A percentile compares a stretch with the other conserved stretches of the same genome.
phyloP scores from a whole-genome alignment of 2,329 filamentous ascomycete genomes.

The Dryadomyces quercivorus region DNA sequence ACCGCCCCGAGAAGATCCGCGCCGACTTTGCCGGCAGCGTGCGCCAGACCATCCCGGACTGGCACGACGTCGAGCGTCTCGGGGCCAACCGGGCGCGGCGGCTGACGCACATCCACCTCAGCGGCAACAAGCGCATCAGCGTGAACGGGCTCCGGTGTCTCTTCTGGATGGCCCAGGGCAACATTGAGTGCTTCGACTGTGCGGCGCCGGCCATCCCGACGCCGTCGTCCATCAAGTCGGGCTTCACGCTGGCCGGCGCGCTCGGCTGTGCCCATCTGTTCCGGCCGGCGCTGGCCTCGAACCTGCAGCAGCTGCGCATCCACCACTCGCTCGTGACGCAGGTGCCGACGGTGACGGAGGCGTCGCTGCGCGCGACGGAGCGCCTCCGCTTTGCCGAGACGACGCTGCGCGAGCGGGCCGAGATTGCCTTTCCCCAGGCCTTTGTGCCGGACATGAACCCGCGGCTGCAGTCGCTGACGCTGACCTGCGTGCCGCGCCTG shows the following conservation, averaged over 20 bases:
- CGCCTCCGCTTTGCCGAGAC: slow-evolving; percentile 32
- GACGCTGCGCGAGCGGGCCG: slow-evolving; percentile 26
- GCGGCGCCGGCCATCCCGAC: slow-evolving; percentile 25
- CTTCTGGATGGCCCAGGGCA: slow-evolving; percentile 29
- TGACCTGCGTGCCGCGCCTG: slow-evolving; percentile 41
- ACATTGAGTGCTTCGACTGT: slow-evolving; percentile 40
- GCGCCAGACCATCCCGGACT: slow-evolving; percentile 7
- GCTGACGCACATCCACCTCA: slow-evolving; percentile 43
- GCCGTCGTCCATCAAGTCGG: slow-evolving; percentile 1
- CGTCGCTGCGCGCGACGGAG: slow-evolving; percentile 23
- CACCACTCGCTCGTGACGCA: slow-evolving; percentile 50
- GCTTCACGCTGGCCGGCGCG: slow-evolving; percentile 25
- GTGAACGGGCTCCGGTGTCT: slow-evolving; percentile 28
- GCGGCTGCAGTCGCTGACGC: slow-evolving; percentile 36
- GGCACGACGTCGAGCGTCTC: slow-evolving; percentile 6
- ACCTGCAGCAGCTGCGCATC: slow-evolving; percentile 38
- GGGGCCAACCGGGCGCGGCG: slow-evolving; percentile 9
- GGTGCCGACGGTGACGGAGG: slow-evolving; percentile 31
- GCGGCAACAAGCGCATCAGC: slow-evolving; percentile 32
- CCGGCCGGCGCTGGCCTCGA: slow-evolving; percentile 39
- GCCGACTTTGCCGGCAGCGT: slow-evolving; percentile 15
- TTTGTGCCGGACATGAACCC: slow-evolving; percentile 46
- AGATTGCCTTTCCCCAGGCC: slow-evolving; percentile 32
- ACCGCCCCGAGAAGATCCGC: slow-evolving; percentile 22
- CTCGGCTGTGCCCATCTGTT: slow-evolving; percentile 34